phyloP scores from a whole-genome alignment of 2,329 filamentous ascomycete genomes.

The Mycocentrospora acerina region DNA sequence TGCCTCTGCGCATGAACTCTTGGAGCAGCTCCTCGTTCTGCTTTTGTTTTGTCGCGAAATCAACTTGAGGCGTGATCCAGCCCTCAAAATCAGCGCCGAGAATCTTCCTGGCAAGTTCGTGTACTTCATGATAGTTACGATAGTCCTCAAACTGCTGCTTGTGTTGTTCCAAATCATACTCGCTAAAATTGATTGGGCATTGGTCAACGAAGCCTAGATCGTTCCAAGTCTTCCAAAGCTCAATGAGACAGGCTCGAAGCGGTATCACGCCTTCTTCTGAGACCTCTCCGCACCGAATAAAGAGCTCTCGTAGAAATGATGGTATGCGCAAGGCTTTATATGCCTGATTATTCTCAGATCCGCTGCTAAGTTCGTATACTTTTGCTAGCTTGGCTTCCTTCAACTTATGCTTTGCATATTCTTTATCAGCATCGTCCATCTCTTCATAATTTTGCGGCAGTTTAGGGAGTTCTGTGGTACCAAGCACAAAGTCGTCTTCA shows the following conservation, averaged over 20 bases:
- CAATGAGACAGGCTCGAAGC: conserved; percentile 38
- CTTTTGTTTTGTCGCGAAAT: conserved; percentile 19
- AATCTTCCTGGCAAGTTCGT: conserved; percentile 27
- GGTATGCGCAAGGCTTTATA: conserved; percentile 29
- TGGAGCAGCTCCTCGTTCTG: conserved; percentile 28
- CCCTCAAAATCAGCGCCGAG: conserved; percentile 40
- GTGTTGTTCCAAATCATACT: conserved; percentile 30
- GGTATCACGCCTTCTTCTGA: conserved; percentile 36
- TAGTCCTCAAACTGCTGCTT: conserved; percentile 36
- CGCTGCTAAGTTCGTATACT: conserved; percentile 31
- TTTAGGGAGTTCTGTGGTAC: conserved; percentile 4
- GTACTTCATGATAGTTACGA: conserved; percentile 26
- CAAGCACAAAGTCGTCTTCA: conserved; percentile 15
- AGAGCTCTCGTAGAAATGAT: conserved; percentile 35
- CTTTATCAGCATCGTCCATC: conserved; percentile 10
- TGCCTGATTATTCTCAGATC: conserved; percentile 21
- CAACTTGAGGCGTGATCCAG: conserved; percentile 37
- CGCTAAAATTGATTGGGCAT: conserved; percentile 31
- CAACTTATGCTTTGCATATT: conserved; percentile 3
- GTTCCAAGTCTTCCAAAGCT: conserved; percentile 31
- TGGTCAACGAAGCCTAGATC: conserved; percentile 19
- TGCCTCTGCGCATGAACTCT: conserved; percentile 12
- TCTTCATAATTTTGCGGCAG: conserved; percentile 12
- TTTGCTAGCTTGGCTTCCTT: conserved; percentile 24
- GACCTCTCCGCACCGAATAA: conserved; percentile 26